phyloP scores from a whole-genome alignment of 148 eudicot genomes.

The Fagopyrum homotropicum region DNA sequence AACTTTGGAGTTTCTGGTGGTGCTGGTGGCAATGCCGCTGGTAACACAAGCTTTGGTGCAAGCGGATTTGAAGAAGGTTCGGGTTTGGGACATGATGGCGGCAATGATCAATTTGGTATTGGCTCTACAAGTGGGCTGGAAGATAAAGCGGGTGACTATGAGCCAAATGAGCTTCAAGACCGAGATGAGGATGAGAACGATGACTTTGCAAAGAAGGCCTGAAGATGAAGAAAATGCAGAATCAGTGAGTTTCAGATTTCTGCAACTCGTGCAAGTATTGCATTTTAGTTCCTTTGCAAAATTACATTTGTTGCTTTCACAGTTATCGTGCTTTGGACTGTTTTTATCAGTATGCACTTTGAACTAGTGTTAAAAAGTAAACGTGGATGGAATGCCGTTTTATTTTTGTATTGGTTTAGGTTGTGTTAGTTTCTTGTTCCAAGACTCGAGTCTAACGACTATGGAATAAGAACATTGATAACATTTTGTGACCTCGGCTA shows the following conservation, averaged over 20 bases:
- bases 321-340: background rate
- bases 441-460: background rate
- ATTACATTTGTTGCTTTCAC: background rate
- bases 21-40: slow-evolving; percentile 24
- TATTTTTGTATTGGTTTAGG: background rate
- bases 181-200: slow-evolving; percentile 31
- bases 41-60: slow-evolving; percentile 23
- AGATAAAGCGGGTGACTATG: slow-evolving; percentile 23
- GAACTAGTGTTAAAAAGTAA: background rate
- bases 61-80: slow-evolving; percentile 29
- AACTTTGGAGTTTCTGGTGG: background rate
- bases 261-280: background rate
- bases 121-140: slow-evolving; percentile 11
- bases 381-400: background rate
- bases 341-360: background rate
- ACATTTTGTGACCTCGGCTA: too few relatives aligned
- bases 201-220: slow-evolving; percentile 32
- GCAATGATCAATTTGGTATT: slow-evolving; percentile 24
- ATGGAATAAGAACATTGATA: background rate
- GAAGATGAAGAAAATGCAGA: slow-evolving; percentile 11
- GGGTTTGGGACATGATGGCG: slow-evolving; percentile 9
- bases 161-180: slow-evolving; percentile 24
- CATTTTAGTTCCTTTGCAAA: background rate
- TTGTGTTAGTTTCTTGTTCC: background rate
- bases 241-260: background rate